Evolutionary conservation across 2,329 filamentous ascomycete species (phyloP), one percentile per base, ranked within the genome.

Genomic region (Fusarium sp.): DNA sequence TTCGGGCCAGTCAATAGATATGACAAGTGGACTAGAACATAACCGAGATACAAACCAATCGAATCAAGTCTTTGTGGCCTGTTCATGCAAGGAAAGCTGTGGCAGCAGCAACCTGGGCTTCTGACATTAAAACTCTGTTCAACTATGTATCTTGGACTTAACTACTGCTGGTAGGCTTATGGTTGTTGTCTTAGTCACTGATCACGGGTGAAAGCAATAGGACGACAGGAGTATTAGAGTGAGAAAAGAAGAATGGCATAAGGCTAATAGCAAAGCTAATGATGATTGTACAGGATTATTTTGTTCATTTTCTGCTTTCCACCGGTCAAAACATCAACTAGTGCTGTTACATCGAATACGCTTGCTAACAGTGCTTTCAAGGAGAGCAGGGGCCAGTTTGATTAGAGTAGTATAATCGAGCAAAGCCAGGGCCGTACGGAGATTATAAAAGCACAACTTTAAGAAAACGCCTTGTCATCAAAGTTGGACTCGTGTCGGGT

Each of bases 401-500:
- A 46, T 20, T 20, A 23, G 57, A 22, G 4, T 9, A 20, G 17
- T 22, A 27, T 41, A 22, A 25, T 43, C 33, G 14, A 44, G 35
- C 20, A 50, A 40, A 37, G 14, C 47, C 40, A 30, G 15, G 33
- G 22, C 27, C n/a, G 15, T 20, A 25, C n/a, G 15, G 8, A 62
- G 14, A 40, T 5, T 13, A 33, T 2, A 7, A 8, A 27, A 19
- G 39, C 10, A 22, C 30, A 30, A 25, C 13, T 57, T 43, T 19
- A 72, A 20, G 68, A 53, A 27, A 56, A 48, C 9, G 67, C 55
- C 68, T 74, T 74, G 51, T 58, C 41, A 20, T 60, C 53, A 7
- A 68, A 52, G 19, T 65, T 61, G 40, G 72, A 71, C 53, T 77
- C 75, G 4, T 75, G 66, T 20, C 74, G 72, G 19, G 63, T 49